Percentiles rank a stretch among this genome's conserved stretches.
These are phyloP conservation scores for Globisporangium sylvaticum DNA, from an alignment of 352 stramenopile species.

Conservation along the genomic window DNA sequence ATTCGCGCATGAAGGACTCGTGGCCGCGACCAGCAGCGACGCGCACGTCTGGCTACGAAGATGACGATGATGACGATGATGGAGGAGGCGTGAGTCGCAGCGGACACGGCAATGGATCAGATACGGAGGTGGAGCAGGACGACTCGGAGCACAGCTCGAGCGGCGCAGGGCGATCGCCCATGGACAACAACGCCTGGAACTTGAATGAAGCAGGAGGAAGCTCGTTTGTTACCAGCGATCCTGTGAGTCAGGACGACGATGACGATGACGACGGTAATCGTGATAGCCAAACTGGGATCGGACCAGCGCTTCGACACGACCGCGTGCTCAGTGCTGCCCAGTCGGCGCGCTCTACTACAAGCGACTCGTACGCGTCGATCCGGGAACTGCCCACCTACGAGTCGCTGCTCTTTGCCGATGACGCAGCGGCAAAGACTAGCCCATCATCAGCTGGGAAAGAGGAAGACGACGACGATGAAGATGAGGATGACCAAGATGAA, in stretches of 20 bases:
- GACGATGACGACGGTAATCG: not conserved
- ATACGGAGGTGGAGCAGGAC: not conserved
- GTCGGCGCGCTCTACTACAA: conserved; percentile 14
- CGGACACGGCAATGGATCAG: not conserved
- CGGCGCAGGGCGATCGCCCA: not conserved
- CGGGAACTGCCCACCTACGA: conserved; percentile 15
- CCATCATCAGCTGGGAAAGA: conserved; percentile 9
- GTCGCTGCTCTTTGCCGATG: conserved; percentile 16
- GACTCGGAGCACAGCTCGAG: conserved; percentile 1
- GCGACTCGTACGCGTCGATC: conserved; percentile 31
- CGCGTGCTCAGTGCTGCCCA: not conserved
- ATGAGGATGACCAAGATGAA: conserved; percentile 10
- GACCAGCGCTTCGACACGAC: not conserved
- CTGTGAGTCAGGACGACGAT: not conserved
- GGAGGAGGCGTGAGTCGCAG: not conserved
- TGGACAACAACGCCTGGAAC: conserved; percentile 4
- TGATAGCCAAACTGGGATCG: not conserved
- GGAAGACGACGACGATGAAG: conserved; percentile 21
- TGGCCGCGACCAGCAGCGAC: conserved; percentile 13
- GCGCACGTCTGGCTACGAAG: not conserved
- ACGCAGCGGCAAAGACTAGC: not conserved
- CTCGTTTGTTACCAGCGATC: conserved; percentile 1
- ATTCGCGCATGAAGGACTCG: conserved; percentile 9
- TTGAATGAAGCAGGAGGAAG: not conserved
- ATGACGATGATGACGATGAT: not conserved